phyloP scores from a whole-genome alignment of 2,329 filamentous ascomycete genomes.

The Saccharata proteae region DNA sequence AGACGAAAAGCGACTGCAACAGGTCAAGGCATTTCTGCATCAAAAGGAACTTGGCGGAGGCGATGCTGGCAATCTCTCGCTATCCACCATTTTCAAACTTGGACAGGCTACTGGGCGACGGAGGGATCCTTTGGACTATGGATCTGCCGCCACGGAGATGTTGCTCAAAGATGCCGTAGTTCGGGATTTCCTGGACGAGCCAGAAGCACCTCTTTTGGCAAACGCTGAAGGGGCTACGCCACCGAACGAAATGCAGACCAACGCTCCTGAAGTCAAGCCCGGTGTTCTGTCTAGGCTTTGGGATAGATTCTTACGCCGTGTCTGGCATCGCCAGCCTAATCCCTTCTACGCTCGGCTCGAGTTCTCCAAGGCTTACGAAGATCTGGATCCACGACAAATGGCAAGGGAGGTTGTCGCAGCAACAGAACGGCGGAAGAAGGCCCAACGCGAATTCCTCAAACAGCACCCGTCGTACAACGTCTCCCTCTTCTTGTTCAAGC shows the following conservation, averaged over 20 bases:
- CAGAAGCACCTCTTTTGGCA: slow-evolving; percentile 24
- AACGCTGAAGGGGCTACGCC: slow-evolving; percentile 3
- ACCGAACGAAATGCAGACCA: slow-evolving; percentile 10
- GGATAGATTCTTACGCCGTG: slow-evolving; percentile 43
- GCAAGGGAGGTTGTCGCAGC: slow-evolving; percentile 82
- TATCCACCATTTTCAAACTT: slow-evolving; percentile 52
- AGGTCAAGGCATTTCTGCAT: slow-evolving; percentile 89
- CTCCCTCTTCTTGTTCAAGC: slow-evolving; percentile 74
- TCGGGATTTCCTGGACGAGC: slow-evolving; percentile 80
- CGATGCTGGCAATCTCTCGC: slow-evolving; percentile 50
- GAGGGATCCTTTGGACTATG: slow-evolving; percentile 82
- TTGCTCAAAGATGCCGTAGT: slow-evolving; percentile 92
- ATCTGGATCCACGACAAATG: slow-evolving; percentile 74
- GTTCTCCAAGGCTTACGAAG: slow-evolving; percentile 57
- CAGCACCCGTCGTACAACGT: slow-evolving; percentile 88
- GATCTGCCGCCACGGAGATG: slow-evolving; percentile 88
- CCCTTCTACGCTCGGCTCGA: slow-evolving; percentile 85
- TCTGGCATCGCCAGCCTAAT: slow-evolving; percentile 67
- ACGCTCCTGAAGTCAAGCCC: slow-evolving; percentile 33
- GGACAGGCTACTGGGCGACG: slow-evolving; percentile 48
- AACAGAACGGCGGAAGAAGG: slow-evolving; percentile 68
- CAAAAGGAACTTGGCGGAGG: slow-evolving; percentile 65
- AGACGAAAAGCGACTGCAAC: slow-evolving; percentile 92
- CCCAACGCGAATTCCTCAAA: slow-evolving; percentile 80
- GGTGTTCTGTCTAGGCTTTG: slow-evolving; percentile 50